phyloP scores from a whole-genome alignment of 1,284 basidiomycete species.

The Jaminaea rosea region DNA sequence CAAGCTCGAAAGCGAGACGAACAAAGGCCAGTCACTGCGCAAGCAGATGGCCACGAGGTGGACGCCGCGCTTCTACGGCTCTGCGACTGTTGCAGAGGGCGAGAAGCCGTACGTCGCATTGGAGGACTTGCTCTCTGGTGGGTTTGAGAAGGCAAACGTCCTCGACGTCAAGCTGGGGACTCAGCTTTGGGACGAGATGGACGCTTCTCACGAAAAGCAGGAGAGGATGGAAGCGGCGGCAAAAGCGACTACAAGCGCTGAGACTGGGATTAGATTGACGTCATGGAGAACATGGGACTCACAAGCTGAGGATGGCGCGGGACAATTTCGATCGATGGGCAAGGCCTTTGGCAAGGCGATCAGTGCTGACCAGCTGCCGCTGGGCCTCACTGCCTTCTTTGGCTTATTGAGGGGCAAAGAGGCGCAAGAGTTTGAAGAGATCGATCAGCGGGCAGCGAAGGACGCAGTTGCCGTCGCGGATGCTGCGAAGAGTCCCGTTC shows the following conservation, averaged over 20 bases:
- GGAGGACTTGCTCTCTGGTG: slow-evolving; percentile 66
- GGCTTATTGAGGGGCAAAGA: slow-evolving; percentile 51
- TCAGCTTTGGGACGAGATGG: slow-evolving; percentile 62
- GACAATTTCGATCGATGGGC: slow-evolving; percentile 55
- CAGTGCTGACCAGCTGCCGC: slow-evolving; percentile 57
- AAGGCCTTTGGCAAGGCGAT: slow-evolving; percentile 76
- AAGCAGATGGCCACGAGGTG: slow-evolving; percentile 17
- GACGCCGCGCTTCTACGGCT: slow-evolving; percentile 4
- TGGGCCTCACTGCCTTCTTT: slow-evolving; percentile 71
- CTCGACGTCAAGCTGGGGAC: slow-evolving; percentile 88
- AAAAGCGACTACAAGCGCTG: slow-evolving; percentile 60
- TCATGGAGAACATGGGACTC: slow-evolving; percentile 65
- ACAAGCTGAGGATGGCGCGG: neutral
- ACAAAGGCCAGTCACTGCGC: slow-evolving; percentile 1
- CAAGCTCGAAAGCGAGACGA: slow-evolving; percentile 15
- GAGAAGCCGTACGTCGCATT: slow-evolving; percentile 54
- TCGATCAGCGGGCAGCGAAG: no score
- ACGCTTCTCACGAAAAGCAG: slow-evolving; percentile 65
- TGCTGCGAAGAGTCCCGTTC: no score
- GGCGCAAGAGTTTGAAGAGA: no score
- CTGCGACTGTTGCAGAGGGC: slow-evolving; percentile 1
- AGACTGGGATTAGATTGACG: slow-evolving; percentile 72
- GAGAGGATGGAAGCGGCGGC: slow-evolving; percentile 68
- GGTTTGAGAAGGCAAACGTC: slow-evolving; percentile 74
- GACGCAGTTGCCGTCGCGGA: no score